Percentiles rank a stretch among this genome's conserved stretches.
These are phyloP conservation scores for Raphanus sativus DNA, from an alignment of 345 rosid genomes.

Conservation along the genomic window DNA sequence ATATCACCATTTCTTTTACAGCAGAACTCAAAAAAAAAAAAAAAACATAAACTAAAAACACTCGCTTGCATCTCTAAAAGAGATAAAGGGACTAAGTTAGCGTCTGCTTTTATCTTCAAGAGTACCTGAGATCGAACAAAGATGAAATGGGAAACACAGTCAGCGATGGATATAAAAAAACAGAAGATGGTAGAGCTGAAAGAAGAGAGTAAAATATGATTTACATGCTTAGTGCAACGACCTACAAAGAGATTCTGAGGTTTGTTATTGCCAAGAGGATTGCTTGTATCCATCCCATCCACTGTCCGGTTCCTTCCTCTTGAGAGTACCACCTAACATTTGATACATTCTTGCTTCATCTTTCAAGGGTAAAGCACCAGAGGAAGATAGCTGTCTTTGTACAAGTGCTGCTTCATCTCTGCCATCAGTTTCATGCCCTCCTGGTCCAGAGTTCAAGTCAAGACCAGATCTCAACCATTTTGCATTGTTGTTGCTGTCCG, in stretches of 20 bases:
- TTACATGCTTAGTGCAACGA: slow-evolving; percentile 20
- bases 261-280: slow-evolving; percentile 71
- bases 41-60: slow-evolving; percentile 10
- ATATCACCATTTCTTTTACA: slow-evolving; percentile 24
- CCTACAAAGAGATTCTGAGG: slow-evolving; percentile 19
- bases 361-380: slow-evolving; percentile 50
- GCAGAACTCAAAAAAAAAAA: slow-evolving; percentile 17
- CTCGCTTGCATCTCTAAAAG: neutral
- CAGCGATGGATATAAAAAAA: neutral
- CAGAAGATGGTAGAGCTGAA: neutral
- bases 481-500: slow-evolving; percentile 33
- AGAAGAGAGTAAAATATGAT: slow-evolving; percentile 1
- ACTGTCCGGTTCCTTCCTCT: slow-evolving; percentile 90
- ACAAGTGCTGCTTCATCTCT: slow-evolving; percentile 57
- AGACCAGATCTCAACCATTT: slow-evolving; percentile 71
- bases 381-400: slow-evolving; percentile 53
- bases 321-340: slow-evolving; percentile 53
- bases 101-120: slow-evolving; percentile 24
- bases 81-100: too few relatives aligned
- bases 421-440: slow-evolving; percentile 61
- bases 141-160: neutral
- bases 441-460: slow-evolving; percentile 88
- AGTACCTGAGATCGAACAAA: slow-evolving; percentile 3
- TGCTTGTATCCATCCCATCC: slow-evolving; percentile 90
- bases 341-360: slow-evolving; percentile 82